Evolutionary conservation across 345 rosid species (phyloP).

Genomic region (Lagerstroemia speciosa): DNA sequence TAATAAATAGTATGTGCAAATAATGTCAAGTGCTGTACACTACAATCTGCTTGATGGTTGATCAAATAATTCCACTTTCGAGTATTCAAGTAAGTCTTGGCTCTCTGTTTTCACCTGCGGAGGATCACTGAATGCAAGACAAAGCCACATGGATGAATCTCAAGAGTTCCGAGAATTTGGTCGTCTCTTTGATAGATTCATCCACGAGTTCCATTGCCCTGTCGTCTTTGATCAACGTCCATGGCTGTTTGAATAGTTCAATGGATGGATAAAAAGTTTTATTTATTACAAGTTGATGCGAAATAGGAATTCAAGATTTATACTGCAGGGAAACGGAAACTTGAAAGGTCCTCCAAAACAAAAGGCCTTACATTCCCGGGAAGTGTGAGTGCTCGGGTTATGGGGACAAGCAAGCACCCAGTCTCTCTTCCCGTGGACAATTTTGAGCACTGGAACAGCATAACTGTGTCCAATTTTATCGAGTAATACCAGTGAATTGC

Average conservation of each 20-base stretch:
- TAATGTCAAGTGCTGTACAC: too few species aligned
- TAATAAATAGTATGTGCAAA: too few species aligned
- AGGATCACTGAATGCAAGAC: too few species aligned
- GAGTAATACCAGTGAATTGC: slow-evolving; percentile 15
- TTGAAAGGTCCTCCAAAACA: background rate
- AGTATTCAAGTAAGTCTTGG: too few species aligned
- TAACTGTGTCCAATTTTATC: slow-evolving; percentile 26
- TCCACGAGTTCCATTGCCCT: background rate
- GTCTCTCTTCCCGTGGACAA: slow-evolving; percentile 22
- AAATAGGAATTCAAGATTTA: background rate
- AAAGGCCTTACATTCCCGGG: slow-evolving; percentile 6
- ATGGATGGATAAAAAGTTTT: background rate
- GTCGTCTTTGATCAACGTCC: slow-evolving; percentile 6
- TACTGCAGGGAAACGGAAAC: too few species aligned
- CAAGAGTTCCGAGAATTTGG: background rate
- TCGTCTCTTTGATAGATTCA: slow-evolving; percentile 1
- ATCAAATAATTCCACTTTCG: too few species aligned
- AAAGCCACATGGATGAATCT: slow-evolving; percentile 10
- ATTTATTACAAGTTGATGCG: background rate
- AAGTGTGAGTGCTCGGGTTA: slow-evolving; percentile 1
- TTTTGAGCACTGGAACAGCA: slow-evolving; percentile 23
- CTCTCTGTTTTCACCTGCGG: too few species aligned
- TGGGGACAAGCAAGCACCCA: slow-evolving; percentile 11
- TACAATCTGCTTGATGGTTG: too few species aligned
- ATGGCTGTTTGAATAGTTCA: background rate